Conservation (phyloP, 2,329 filamentous ascomycete species). For the Rhynchosporium agropyri region DNA sequence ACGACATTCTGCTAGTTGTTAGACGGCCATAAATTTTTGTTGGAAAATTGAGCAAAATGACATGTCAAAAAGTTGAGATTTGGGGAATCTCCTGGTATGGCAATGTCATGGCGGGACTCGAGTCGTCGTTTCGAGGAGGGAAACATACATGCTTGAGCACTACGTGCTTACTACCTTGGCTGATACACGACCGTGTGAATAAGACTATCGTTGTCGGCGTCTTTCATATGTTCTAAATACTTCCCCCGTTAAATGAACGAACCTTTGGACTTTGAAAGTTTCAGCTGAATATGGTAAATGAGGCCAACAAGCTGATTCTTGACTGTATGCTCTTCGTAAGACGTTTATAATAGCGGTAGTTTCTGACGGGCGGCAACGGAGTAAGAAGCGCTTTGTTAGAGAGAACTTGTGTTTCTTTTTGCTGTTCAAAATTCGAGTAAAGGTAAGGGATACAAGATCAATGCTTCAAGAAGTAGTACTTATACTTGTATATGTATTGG, state of each 20-base stretch:
- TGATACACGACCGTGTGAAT: neutral
- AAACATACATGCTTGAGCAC: neutral
- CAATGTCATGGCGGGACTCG: neutral
- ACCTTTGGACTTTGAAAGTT: neutral
- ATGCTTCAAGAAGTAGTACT: neutral
- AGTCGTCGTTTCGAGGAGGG: too few relatives aligned
- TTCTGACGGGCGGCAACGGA: neutral
- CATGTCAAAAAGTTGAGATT: neutral
- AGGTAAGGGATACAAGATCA: too few relatives aligned
- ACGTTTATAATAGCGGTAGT: neutral
- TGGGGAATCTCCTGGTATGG: too few relatives aligned
- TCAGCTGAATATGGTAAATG: neutral
- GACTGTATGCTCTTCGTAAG: neutral
- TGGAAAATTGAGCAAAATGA: neutral
- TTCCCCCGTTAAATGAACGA: neutral
- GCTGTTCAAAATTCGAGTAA: too few relatives aligned
- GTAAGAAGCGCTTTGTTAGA: too few relatives aligned
- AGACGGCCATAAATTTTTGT: neutral
- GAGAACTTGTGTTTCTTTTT: too few relatives aligned
- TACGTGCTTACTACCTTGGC: neutral
- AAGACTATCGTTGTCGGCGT: constrained; percentile 6
- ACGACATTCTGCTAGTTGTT: constrained; percentile 6
- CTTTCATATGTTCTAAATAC: neutral
- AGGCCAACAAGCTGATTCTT: neutral
- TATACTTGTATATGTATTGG: neutral